Percentiles rank a stretch among this genome's conserved stretches.
phyloP scores from a whole-genome alignment of 139 green algal species.

The Limnomonas spitsbergensis region DNA sequence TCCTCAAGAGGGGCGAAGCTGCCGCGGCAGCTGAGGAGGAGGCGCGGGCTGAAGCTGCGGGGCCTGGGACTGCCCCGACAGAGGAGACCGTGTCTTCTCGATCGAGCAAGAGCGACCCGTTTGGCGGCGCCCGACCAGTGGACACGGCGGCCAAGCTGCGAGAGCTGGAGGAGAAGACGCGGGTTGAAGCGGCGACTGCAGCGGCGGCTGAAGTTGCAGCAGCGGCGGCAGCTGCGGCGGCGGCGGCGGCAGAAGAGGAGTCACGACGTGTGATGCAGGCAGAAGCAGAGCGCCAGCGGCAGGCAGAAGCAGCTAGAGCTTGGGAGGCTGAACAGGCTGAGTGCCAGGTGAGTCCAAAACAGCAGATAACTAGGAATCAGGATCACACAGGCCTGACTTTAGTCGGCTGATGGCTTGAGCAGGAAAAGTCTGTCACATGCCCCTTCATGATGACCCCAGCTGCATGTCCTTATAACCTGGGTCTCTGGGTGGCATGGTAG shows the following conservation, averaged over 20 bases:
- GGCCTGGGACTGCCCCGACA: too few species aligned
- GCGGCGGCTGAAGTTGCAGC: background rate
- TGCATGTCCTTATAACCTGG: background rate
- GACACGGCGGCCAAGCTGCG: conserved; percentile 24
- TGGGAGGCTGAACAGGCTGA: background rate
- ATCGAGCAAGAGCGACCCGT: conserved; percentile 29
- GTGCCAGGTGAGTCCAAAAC: background rate
- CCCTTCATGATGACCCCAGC: background rate
- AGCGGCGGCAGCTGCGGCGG: background rate
- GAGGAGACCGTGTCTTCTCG: conserved; percentile 6
- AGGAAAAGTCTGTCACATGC: background rate
- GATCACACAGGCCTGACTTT: background rate
- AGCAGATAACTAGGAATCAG: background rate
- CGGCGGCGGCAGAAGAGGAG: background rate
- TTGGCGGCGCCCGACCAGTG: conserved; percentile 28
- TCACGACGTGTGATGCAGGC: background rate
- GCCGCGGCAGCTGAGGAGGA: too few species aligned
- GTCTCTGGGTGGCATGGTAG: background rate
- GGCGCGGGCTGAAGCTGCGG: too few species aligned
- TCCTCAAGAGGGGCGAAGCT: too few species aligned
- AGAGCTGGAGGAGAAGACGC: conserved; percentile 30
- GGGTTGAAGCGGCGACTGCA: background rate
- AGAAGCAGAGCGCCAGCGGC: background rate
- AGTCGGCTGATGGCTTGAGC: background rate
- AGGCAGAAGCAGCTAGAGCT: background rate